phyloP scores from a whole-genome alignment of 73 alveolate species.

The Effrenium voratum region DNA sequence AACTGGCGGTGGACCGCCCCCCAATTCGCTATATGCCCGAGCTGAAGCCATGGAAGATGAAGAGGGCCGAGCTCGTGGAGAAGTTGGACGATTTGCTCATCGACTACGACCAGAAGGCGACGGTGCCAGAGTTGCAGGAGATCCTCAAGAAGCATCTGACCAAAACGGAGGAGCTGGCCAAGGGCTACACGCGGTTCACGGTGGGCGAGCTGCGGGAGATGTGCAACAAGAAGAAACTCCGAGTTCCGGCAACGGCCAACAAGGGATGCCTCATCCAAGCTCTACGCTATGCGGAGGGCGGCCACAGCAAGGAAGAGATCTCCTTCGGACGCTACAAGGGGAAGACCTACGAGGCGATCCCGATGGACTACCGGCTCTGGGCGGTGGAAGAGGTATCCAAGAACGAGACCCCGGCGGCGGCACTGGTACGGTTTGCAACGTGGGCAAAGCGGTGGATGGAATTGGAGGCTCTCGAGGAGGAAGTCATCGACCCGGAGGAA shows the following conservation, averaged over 20 bases:
- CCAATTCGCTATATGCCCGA: not conserved
- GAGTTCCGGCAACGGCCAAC: not conserved
- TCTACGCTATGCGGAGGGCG: not conserved
- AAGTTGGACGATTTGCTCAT: not conserved
- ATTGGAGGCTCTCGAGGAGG: not conserved
- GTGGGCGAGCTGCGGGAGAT: not conserved
- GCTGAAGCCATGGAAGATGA: conserved; percentile 59
- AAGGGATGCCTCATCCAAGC: not conserved
- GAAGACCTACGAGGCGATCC: not conserved
- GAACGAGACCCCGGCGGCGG: not conserved
- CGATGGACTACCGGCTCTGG: not conserved
- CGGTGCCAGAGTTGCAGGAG: not conserved
- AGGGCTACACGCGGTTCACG: not conserved
- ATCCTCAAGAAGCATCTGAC: not conserved
- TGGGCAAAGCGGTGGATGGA: not conserved
- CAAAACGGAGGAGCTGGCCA: not conserved
- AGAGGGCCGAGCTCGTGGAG: not conserved
- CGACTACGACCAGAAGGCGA: not conserved
- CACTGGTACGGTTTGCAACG: not conserved
- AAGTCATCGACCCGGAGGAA: not conserved
- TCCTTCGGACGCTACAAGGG: conserved; percentile 6
- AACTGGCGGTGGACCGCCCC: too few species aligned
- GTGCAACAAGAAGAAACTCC: not conserved
- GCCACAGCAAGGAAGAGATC: not conserved
- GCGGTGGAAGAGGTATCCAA: not conserved